phyloP scores from a whole-genome alignment of 1,139 yeast species.

The Suhomyces ambrosiae region DNA sequence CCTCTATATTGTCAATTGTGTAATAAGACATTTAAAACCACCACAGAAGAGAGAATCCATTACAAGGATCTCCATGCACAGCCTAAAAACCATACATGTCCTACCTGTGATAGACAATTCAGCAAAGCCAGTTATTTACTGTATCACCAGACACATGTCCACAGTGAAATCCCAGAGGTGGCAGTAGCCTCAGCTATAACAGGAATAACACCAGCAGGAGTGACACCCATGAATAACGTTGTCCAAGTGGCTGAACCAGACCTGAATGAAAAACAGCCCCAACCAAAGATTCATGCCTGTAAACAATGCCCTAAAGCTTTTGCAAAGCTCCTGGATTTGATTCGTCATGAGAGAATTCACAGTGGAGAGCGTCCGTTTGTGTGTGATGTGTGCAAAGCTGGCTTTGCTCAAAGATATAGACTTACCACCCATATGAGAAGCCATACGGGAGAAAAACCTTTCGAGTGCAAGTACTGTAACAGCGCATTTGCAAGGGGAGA shows the following conservation, averaged over 20 bases:
- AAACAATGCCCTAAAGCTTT: conserved; percentile 24
- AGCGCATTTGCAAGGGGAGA: conserved; percentile 32
- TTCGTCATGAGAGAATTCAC: conserved; percentile 27
- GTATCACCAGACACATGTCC: conserved; percentile 15
- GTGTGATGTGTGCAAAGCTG: conserved; percentile 25
- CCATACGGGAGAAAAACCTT: conserved; percentile 34
- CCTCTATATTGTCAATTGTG: conserved; percentile 13
- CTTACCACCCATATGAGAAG: conserved; percentile 29
- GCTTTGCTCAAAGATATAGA: conserved; percentile 29
- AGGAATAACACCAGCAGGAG: not conserved
- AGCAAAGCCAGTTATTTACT: conserved; percentile 17
- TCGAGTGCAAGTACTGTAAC: conserved; percentile 26
- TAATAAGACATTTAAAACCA: conserved; percentile 12
- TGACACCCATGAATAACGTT: not conserved
- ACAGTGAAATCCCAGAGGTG: not conserved
- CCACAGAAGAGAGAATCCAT: conserved; percentile 17
- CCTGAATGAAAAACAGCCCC: not conserved
- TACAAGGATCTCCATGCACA: conserved; percentile 12
- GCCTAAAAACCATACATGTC: conserved; percentile 16
- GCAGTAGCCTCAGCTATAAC: not conserved
- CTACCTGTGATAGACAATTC: conserved; percentile 17
- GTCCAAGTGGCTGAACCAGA: no score
- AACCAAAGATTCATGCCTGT: conserved; percentile 22
- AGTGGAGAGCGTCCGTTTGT: conserved; percentile 31
- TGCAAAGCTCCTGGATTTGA: conserved; percentile 27